Evolutionary conservation across 1,284 basidiomycete genomes (phyloP), one percentile per base, ranked within the genome.

Genomic region (Pisolithus thermaeus): DNA sequence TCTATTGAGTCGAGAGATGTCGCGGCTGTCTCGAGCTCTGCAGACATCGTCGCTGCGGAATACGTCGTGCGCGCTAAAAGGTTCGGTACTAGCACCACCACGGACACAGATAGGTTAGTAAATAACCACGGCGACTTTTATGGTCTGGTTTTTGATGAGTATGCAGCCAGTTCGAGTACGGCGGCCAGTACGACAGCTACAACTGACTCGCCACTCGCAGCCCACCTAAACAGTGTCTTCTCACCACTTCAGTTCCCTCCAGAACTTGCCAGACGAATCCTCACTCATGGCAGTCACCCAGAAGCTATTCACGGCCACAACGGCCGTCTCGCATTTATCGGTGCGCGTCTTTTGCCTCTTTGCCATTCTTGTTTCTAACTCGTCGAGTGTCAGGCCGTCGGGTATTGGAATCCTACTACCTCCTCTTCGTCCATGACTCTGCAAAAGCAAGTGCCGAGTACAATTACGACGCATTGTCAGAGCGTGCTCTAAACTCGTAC

Each of bases 201-300:
- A 7, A 47, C 50, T 11, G 49, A 56, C 7, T 27, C 62, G 4
- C 66, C 58, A 9, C 73, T 83, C 42, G 64, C 76, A 25, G 67
- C 74, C 39, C 81, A 89, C 61, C 69, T 89, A n/a, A 73, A 79
- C 59, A 66, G 70, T 28, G 66, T 86, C 32, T 87, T 91, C 60
- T 69, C 76, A 8, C 78, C 83, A 20, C 70, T 91, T 47, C 70
- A 79, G 47, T 91, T 91, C 64, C 79, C 85, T 7, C 71, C 73
- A 7, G 83, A 87, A 57, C 73, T 89, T 37, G 83, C 87, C 7
- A 73, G 74, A 57, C 79, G 87, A 53, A 76, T 88, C 60, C 70
- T 91, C 56, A 91, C 88, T 3, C 88, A 91, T 63, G 73, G 74
- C 5, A 88, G 85, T 68, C 87, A 88, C 65, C 75, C 73, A 46